Conservation (phyloP, 164 flowering plant genomes). For the Vitis labrusca region DNA sequence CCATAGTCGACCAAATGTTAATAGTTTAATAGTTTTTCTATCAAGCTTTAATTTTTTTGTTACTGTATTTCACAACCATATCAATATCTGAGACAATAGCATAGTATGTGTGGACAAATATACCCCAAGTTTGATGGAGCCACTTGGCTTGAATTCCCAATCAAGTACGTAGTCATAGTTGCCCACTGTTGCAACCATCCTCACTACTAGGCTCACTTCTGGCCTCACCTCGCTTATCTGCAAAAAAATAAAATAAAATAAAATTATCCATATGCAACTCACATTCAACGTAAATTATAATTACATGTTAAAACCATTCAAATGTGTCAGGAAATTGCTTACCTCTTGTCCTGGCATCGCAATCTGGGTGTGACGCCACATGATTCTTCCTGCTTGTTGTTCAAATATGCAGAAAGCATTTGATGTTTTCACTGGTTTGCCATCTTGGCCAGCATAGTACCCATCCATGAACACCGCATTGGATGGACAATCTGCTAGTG, state of each 20-base stretch:
- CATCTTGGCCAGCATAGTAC: constrained; percentile 33
- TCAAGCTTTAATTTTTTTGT: no score
- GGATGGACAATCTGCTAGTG: constrained; percentile 47
- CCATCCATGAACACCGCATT: constrained; percentile 58
- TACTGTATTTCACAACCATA: no score
- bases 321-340: constrained; percentile 6
- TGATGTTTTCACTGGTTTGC: constrained; percentile 27
- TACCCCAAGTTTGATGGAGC: constrained; percentile 35
- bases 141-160: constrained; percentile 66
- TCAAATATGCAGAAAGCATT: constrained; percentile 62
- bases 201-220: constrained; percentile 52
- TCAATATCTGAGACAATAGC: no score
- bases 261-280: no score
- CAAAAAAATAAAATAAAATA: constrained; percentile 2
- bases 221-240: constrained; percentile 51
- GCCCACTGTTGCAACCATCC: constrained; percentile 59
- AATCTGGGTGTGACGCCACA: constrained; percentile 68
- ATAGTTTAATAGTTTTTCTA: no score
- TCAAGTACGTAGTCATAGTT: constrained; percentile 68
- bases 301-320: no score
- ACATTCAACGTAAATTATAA: no score
- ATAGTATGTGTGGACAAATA: no score
- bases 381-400: constrained; percentile 49
- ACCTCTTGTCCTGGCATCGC: constrained; percentile 42
- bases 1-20: no score